Percentiles rank a stretch among this genome's conserved stretches.
phyloP scores from a whole-genome alignment of 148 eudicot species.

The Limonium bicolor region DNA sequence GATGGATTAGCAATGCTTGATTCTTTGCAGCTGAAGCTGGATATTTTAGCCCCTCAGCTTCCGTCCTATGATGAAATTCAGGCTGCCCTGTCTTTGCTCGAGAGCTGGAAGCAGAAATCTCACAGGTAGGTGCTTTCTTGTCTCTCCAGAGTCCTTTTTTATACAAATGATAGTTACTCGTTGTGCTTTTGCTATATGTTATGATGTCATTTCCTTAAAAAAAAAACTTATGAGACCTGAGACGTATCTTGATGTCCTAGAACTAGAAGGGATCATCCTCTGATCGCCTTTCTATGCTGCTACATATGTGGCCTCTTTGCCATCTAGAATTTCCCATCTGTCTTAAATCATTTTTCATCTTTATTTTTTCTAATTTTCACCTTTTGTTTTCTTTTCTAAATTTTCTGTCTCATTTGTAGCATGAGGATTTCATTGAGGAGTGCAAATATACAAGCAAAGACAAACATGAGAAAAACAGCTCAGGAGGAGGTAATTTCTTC shows the following conservation, averaged over 20 bases:
- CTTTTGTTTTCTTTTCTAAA: neutral
- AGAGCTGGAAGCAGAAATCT: conserved; percentile 62
- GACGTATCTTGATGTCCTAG: too few species aligned
- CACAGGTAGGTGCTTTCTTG: too few species aligned
- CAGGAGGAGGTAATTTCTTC: conserved; percentile 50
- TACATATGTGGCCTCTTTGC: too few species aligned
- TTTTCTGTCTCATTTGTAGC: conserved; percentile 15
- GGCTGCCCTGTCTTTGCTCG: conserved; percentile 45
- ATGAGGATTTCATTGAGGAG: conserved; percentile 55
- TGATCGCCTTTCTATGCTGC: too few species aligned
- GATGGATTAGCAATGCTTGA: conserved; percentile 54
- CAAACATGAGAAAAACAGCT: conserved; percentile 62
- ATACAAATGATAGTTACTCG: too few species aligned
- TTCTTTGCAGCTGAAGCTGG: conserved; percentile 60
- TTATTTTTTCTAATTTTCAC: neutral
- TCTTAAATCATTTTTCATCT: neutral
- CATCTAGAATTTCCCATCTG: too few species aligned
- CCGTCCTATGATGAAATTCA: conserved; percentile 44
- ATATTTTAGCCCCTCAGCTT: conserved; percentile 78
- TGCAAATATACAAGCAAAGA: conserved; percentile 82
- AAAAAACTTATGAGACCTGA: too few species aligned
- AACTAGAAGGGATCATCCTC: too few species aligned
- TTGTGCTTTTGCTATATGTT: too few species aligned
- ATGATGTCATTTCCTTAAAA: too few species aligned
- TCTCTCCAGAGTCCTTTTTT: neutral